Base-by-base conservation (phyloP, 2,329 filamentous ascomycete species). In the Pseudogymnoascus sp. region DNA sequence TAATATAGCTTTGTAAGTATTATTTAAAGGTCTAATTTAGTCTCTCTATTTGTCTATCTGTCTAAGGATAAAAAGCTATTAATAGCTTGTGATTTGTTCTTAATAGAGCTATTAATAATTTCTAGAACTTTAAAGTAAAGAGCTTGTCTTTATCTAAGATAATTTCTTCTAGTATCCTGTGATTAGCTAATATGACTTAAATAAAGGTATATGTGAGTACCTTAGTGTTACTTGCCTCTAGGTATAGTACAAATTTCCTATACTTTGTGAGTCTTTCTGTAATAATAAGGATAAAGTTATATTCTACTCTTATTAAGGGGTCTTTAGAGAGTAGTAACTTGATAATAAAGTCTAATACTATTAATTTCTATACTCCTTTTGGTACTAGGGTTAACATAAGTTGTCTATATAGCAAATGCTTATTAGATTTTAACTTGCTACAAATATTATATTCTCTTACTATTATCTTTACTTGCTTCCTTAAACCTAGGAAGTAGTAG, bases 81-180 rank as follows among this genome's bases (percentile, higher is more conserved):
- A 33, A 64, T 31, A 65, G 39, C 21, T 63, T 64, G 4, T 48
- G 3, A 35, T 64, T 59, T 10, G 59, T 64, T 18, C 37, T 35
- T 27, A 66, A 12, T 1, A 21, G 15, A 2, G 15, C 39, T 18
- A 40, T 40, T 12, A 40, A 5, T 40, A 9, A 21, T 21, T 27
- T 35, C 59, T 29, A 65, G 37, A 65, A 65, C 36, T 62, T 62
- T 2, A 2, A 62, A 1, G 60, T 65, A 31, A 65, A 65, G 21
- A 65, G 58, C 55, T 62, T 64, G 27, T 65, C 60, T 64, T 35
- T 58, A 18, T 65, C 60, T 33, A 29, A 64, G 18, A 65, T 64
- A 33, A 65, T 52, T 55, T 65, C 52, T 33, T 62, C 21, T 64
- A 61, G 45, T 10, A 59, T 36, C 8, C 40, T 25, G 45, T 65